A percentile compares a stretch with the other conserved stretches of the same genome.
These are phyloP conservation scores for Lithohypha guttulata DNA, from an alignment of 2,329 filamentous ascomycete genomes.

Conservation along the genomic window DNA sequence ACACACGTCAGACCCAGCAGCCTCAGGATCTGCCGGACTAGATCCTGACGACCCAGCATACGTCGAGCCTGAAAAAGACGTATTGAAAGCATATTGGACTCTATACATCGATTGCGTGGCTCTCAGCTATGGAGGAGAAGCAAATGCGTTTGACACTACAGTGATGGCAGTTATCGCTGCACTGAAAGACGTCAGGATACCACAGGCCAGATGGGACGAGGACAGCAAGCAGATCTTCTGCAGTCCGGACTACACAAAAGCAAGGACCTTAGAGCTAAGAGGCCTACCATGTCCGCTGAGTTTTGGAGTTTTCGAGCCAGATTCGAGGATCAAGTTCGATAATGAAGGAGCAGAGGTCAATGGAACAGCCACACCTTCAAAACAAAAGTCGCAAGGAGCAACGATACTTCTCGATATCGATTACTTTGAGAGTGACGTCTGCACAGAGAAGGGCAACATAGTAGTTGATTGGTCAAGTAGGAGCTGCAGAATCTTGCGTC, in stretches of 20 bases:
- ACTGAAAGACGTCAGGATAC: constrained; percentile 64
- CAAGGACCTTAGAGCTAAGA: constrained; percentile 49
- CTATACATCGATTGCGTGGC: constrained; percentile 94
- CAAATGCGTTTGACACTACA: constrained; percentile 66
- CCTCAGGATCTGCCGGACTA: constrained; percentile 37
- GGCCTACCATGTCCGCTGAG: constrained; percentile 64
- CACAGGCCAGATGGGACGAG: constrained; percentile 69
- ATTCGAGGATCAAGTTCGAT: constrained; percentile 35
- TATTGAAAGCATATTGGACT: constrained; percentile 78
- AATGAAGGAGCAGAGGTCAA: neutral
- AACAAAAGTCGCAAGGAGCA: constrained; percentile 30
- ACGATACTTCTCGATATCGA: constrained; percentile 87
- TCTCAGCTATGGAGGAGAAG: constrained; percentile 70
- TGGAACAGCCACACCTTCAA: constrained; percentile 35
- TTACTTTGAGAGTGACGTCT: constrained; percentile 75
- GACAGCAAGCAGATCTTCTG: constrained; percentile 74
- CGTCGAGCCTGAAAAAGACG: constrained; percentile 31
- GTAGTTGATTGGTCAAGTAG: constrained; percentile 57
- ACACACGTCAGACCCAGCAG: constrained; percentile 39
- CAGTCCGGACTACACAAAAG: constrained; percentile 46
- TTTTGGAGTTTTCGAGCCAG: constrained; percentile 64
- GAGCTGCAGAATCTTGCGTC: constrained; percentile 47
- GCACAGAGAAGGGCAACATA: constrained; percentile 70
- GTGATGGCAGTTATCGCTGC: constrained; percentile 80
- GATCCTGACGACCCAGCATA: constrained; percentile 26